These are phyloP conservation scores for Achlya hypogyna DNA, from an alignment of 352 stramenopile genomes.

Conservation along the genomic window DNA sequence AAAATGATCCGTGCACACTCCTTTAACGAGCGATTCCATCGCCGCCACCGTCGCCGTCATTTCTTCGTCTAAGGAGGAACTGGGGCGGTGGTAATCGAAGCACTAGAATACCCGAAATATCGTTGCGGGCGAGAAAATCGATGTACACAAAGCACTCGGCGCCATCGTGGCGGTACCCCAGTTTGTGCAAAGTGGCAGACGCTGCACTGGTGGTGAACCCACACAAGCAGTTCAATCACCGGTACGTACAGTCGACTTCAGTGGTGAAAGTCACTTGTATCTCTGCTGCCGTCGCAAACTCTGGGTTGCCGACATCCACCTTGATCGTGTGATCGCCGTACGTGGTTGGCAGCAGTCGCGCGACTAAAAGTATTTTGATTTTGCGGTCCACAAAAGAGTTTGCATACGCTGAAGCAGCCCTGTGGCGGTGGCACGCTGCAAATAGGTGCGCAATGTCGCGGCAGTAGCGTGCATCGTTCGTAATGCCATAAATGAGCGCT, in stretches of 20 bases:
- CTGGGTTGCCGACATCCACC: conserved; percentile 39
- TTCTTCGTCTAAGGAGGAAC: conserved; percentile 32
- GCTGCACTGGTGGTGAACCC: conserved; percentile 23
- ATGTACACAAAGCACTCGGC: conserved; percentile 64
- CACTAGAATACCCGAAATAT: conserved; percentile 34
- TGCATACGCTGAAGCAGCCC: conserved; percentile 30
- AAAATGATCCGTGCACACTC: conserved; percentile 47
- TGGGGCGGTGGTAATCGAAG: neutral
- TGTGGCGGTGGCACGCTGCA: conserved; percentile 31
- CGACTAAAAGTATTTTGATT: neutral
- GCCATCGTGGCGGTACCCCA: conserved; percentile 59
- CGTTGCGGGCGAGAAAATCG: conserved; percentile 40
- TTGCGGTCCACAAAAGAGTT: neutral
- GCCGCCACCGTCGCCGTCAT: conserved; percentile 30
- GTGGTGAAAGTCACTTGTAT: conserved; percentile 53
- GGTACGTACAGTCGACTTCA: conserved; percentile 51
- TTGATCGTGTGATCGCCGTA: conserved; percentile 56
- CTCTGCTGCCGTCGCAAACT: conserved; percentile 41
- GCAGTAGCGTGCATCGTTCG: conserved; percentile 25
- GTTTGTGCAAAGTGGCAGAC: conserved; percentile 50
- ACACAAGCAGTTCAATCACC: neutral
- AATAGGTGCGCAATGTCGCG: conserved; percentile 26
- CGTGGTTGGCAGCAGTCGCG: neutral
- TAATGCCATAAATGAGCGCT: conserved; percentile 34
- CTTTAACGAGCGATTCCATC: conserved; percentile 46